phyloP scores from a whole-genome alignment of 768 basidiomycete species.

The Chalciporus pseudorubinellus region DNA sequence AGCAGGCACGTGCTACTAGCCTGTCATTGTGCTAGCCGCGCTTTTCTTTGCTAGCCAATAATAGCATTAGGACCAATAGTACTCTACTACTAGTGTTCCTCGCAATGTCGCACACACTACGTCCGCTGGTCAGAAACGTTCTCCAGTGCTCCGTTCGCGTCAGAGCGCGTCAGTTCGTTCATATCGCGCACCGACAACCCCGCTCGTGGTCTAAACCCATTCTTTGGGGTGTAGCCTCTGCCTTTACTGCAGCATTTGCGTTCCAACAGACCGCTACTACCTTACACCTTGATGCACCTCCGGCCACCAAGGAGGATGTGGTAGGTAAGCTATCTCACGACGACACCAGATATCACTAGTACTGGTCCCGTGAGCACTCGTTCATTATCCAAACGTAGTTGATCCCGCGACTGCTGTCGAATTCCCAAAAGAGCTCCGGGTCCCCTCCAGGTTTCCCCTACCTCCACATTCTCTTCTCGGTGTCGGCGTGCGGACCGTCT shows the following conservation, averaged over 20 bases:
- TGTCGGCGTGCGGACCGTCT: slow-evolving; percentile 83
- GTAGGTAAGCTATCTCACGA: slow-evolving; percentile 15
- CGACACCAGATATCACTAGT: neutral
- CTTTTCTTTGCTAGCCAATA: no score
- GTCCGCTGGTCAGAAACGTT: neutral
- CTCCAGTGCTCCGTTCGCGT: slow-evolving; percentile 2
- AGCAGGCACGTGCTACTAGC: no score
- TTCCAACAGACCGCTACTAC: slow-evolving; percentile 23
- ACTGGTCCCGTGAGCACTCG: neutral
- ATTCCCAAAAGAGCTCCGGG: slow-evolving; percentile 64
- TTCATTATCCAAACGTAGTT: slow-evolving; percentile 36
- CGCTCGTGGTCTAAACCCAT: slow-evolving; percentile 22
- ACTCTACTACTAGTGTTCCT: neutral
- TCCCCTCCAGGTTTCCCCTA: slow-evolving; percentile 61
- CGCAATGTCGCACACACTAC: neutral
- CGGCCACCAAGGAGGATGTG: slow-evolving; percentile 12
- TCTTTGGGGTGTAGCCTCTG: slow-evolving; percentile 35
- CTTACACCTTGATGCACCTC: slow-evolving; percentile 47
- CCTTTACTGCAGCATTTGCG: slow-evolving; percentile 28
- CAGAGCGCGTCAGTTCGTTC: neutral
- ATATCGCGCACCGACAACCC: slow-evolving; percentile 8
- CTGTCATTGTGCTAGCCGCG: no score
- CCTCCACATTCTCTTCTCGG: slow-evolving; percentile 74
- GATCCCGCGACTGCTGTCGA: slow-evolving; percentile 73
- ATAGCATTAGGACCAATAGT: neutral